Percentiles rank a stretch among this genome's conserved stretches.
phyloP scores from a whole-genome alignment of 345 rosid genomes.

The Citrus mangshanensis region DNA sequence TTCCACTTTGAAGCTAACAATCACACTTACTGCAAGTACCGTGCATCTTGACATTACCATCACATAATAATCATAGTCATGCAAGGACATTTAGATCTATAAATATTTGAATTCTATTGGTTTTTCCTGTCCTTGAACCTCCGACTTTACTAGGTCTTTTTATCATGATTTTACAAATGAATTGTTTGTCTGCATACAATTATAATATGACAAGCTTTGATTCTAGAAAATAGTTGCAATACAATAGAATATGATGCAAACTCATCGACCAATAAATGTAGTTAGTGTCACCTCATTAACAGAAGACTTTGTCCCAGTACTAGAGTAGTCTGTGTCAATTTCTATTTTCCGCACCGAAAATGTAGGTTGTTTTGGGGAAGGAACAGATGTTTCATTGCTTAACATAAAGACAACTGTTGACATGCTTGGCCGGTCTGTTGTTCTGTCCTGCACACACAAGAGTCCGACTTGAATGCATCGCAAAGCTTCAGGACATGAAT shows the following conservation, averaged over 20 bases:
- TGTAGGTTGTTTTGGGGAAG: conserved; percentile 6
- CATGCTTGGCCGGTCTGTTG: conserved; percentile 18
- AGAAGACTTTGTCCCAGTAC: background rate
- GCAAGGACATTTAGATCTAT: no score
- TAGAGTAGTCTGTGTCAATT: background rate
- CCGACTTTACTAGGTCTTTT: background rate
- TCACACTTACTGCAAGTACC: no score
- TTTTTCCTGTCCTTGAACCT: no score
- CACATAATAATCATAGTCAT: no score
- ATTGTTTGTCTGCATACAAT: background rate
- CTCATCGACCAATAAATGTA: background rate
- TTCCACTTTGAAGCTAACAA: no score
- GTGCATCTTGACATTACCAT: no score
- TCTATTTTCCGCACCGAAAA: background rate
- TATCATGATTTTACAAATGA: background rate
- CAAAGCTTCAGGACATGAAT: background rate
- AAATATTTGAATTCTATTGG: no score
- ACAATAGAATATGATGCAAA: background rate
- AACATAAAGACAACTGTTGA: conserved; percentile 11
- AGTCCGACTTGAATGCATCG: conserved; percentile 19
- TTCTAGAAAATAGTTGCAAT: background rate
- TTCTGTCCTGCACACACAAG: conserved; percentile 11
- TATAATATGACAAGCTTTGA: background rate
- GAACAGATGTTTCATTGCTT: conserved; percentile 8
- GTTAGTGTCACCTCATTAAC: background rate